These are phyloP conservation scores for Allomyces macrogynus DNA, from an alignment of 192 early-diverging fungal genomes.

Conservation along the genomic window DNA sequence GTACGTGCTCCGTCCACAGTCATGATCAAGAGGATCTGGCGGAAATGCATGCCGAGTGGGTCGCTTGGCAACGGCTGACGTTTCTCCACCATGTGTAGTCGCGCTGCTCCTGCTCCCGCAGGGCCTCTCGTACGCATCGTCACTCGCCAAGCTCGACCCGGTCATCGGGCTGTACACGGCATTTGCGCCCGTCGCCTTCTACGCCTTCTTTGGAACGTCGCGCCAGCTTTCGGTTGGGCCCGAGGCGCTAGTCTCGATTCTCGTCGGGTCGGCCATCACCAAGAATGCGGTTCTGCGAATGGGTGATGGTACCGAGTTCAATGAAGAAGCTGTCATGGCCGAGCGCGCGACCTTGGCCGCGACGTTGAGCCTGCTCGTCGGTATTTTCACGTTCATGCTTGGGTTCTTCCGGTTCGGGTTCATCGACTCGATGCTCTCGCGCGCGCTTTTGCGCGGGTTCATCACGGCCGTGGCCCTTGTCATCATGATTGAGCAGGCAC, in stretches of 20 bases:
- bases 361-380: conserved; percentile 69
- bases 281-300: conserved; percentile 20
- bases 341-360: conserved; percentile 40
- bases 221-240: conserved; percentile 87
- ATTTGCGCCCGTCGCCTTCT: conserved; percentile 61
- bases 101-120: conserved; percentile 55
- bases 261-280: conserved; percentile 52
- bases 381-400: conserved; percentile 74
- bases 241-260: conserved; percentile 76
- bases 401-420: conserved; percentile 97
- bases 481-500: conserved; percentile 70
- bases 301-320: conserved; percentile 19
- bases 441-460: conserved; percentile 85
- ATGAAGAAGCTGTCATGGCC: conserved; percentile 7
- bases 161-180: conserved; percentile 83
- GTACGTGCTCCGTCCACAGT: no score
- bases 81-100: conserved; percentile 7
- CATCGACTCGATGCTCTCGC: conserved; percentile 82
- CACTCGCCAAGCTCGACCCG: conserved; percentile 60
- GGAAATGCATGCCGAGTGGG: conserved; percentile 14
- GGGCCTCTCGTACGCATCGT: conserved; percentile 72
- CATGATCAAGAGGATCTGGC: no score
- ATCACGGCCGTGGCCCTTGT: conserved; percentile 85
- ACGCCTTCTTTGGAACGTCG: conserved; percentile 82
- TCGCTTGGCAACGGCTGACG: no score